Base-by-base conservation (phyloP, 148 eudicot species). In the Amaranthus palmeri region DNA sequence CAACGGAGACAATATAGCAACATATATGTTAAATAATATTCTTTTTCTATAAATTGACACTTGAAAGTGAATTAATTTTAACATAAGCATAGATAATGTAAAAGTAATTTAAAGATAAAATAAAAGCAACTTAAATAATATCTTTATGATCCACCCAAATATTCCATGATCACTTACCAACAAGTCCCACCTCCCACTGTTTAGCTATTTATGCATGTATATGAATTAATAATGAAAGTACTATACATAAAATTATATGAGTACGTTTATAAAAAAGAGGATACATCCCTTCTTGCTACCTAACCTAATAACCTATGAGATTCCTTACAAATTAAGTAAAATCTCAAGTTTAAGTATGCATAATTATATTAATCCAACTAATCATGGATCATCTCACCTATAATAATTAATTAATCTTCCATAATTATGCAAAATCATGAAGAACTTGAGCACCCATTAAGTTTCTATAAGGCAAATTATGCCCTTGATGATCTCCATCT, bases 381-480 rank as follows among this genome's bases (percentile, higher is more conserved):
- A 14, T 36, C 46, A 53, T 41, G 47, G 60, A 41, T 54, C 17
- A 62, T 62, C 67, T 58, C 42, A 3, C 54, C 7, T 5, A 64
- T 8, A 15, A 36, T 54, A 12, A 63, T 57, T 54, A 69, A 14
- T 8, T 25, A 47, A 18, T 10, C 10, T 17, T n/a, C 4, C 3
- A 40, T 43, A 40, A 80, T 72, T 86, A 88, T 14, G 95, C 86
- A 72, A 88, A 84, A 79, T 96, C 97, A 83, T 90, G 89, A 55
- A 92, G 92, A 76, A 96, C 72, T 74, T 96, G 99, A 36, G 99
- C 92, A 62, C 89, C 96, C 92, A 96, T 86, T 82, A 96, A 79
- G 76, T 90, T 96, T 68, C 96, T 82, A 17, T 90, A 96, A 12
- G 96, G 99, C 83, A 92, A 77, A 51, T 81, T 65, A 17, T 88